phyloP scores from a whole-genome alignment of 2,329 filamentous ascomycete genomes.

The Aureobasidium leucospermi region DNA sequence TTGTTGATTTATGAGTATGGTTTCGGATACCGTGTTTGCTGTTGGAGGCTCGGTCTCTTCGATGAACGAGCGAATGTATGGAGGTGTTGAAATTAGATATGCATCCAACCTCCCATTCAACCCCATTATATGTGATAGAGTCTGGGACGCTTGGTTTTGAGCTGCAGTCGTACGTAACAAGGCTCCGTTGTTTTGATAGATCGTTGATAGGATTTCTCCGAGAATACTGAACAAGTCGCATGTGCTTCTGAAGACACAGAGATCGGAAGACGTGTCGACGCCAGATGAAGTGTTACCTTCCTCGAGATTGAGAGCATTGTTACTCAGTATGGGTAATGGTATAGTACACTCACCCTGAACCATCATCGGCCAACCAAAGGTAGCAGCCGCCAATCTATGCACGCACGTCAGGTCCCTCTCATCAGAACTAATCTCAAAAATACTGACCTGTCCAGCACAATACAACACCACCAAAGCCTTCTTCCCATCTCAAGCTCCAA shows the following conservation, averaged over 20 bases:
- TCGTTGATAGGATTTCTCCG: not conserved
- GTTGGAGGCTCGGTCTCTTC: not conserved
- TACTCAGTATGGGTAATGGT: not conserved
- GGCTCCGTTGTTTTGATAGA: not conserved
- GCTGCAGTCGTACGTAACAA: not conserved
- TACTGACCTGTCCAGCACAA: not conserved
- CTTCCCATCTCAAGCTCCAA: not conserved
- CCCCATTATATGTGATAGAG: not conserved
- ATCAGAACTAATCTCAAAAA: too few relatives aligned
- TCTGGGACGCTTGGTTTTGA: not conserved
- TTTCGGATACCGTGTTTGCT: accelerated
- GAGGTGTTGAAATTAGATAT: not conserved
- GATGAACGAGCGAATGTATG: not conserved
- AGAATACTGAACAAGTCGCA: not conserved
- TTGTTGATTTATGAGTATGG: not conserved
- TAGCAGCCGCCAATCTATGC: not conserved
- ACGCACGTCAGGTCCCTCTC: too few relatives aligned
- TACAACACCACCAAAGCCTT: not conserved
- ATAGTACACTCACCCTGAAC: not conserved
- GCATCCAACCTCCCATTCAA: not conserved
- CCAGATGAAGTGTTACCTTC: too few relatives aligned
- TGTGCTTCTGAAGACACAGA: not conserved
- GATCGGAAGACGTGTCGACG: not conserved
- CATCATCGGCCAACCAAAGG: not conserved
- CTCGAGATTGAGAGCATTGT: not conserved